A percentile compares a stretch with the other conserved stretches of the same genome.
phyloP scores from a whole-genome alignment of 164 flowering plant genomes.

The Chloranthus sessilifolius region DNA sequence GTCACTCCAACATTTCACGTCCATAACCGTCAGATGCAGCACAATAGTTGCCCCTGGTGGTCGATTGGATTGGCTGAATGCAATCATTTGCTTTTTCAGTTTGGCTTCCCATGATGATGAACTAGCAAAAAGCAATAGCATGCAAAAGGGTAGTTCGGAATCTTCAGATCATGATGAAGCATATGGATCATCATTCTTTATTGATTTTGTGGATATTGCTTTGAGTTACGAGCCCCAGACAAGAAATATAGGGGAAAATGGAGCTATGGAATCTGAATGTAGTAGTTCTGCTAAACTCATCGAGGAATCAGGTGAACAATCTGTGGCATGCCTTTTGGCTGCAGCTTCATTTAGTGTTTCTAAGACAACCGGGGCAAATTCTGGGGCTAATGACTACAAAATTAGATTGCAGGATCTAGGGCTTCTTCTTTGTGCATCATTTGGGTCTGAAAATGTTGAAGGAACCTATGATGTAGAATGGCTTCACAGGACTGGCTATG shows the following conservation, averaged over 20 bases:
- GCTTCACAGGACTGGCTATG: constrained; percentile 66
- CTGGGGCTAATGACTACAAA: constrained; percentile 37
- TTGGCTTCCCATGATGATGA: constrained; percentile 37
- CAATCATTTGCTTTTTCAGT: constrained; percentile 53
- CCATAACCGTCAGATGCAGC: constrained; percentile 59
- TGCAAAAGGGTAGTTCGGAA: constrained; percentile 21
- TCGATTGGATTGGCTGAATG: constrained; percentile 82
- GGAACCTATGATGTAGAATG: constrained; percentile 43
- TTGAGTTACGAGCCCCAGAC: constrained; percentile 80
- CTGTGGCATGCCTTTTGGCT: constrained; percentile 70
- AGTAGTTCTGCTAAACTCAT: constrained; percentile 12
- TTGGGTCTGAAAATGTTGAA: constrained; percentile 23
- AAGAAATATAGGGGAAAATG: constrained; percentile 14
- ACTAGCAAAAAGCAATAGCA: constrained; percentile 15
- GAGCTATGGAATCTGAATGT: constrained; percentile 19
- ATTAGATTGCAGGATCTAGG: constrained; percentile 82
- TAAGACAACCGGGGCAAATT: constrained; percentile 25
- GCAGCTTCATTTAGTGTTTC: constrained; percentile 67
- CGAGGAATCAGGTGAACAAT: constrained; percentile 28
- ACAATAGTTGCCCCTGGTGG: constrained; percentile 85
- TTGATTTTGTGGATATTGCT: constrained; percentile 73
- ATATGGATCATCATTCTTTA: constrained; percentile 46
- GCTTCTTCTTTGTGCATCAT: constrained; percentile 53
- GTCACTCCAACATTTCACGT: constrained; percentile 29
- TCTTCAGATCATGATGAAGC: constrained; percentile 18